Conservation (phyloP, 192 early-diverging fungal species). For the Backusella westeae region DNA sequence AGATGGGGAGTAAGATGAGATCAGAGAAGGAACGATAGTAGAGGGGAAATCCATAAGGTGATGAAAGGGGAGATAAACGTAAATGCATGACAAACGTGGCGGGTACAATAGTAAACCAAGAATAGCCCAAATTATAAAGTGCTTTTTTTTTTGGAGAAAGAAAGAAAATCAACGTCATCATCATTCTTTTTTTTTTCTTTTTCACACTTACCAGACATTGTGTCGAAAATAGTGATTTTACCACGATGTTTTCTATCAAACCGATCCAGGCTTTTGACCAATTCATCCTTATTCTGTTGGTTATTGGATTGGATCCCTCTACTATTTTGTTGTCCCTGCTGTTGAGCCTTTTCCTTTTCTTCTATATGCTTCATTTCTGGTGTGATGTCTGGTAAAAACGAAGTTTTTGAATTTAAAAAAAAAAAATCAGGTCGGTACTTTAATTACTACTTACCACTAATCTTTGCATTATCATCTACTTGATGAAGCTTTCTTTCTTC, state of each 20-base stretch:
- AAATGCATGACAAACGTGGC: constrained; percentile 28
- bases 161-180: not conserved
- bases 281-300: not conserved
- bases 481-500: constrained; percentile 24
- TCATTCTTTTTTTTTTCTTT: not conserved
- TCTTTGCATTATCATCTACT: not conserved
- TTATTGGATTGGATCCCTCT: not conserved
- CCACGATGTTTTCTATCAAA: constrained; percentile 26
- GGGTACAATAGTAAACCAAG: constrained; percentile 23
- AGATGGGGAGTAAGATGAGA: constrained; percentile 35
- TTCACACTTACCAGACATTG: constrained; percentile 24
- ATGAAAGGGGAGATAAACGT: constrained; percentile 31
- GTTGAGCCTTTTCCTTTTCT: constrained; percentile 10
- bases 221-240: constrained; percentile 33
- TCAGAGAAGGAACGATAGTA: constrained; percentile 34
- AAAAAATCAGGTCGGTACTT: not conserved
- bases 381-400: not conserved
- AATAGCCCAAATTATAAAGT: constrained; percentile 32
- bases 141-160: constrained; percentile 4
- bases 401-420: not conserved
- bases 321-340: constrained; percentile 7
- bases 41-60: constrained; percentile 32
- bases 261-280: not conserved
- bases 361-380: constrained; percentile 14
- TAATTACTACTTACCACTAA: not conserved